Base-by-base conservation (phyloP, 2,329 filamentous ascomycete species). In the Aureobasidium sp. region DNA sequence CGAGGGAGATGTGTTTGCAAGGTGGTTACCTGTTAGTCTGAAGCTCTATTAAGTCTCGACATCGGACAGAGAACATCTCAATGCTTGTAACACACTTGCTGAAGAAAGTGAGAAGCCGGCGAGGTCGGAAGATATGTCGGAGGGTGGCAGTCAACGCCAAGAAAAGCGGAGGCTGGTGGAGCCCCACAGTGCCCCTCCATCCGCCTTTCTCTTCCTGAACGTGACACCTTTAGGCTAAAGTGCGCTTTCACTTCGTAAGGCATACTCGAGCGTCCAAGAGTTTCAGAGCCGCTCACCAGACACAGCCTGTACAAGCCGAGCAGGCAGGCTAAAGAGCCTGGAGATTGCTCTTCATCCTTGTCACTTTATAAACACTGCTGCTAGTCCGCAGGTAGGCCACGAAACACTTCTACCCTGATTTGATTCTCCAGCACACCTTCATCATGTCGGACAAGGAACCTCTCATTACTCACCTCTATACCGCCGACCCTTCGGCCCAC, bases 401-500 rank as follows among this genome's bases (percentile, higher is more conserved):
- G 8, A 39, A 41, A 10, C 44, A 27, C 25, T n/a, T 59, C 16
- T 41, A 32, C 9, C 10, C 36, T 59, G 15, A 32, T 25, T 21
- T 8, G 5, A 37, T 13, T 41, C n/a, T 37, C 34, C 16, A 59
- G 44, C 21, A 37, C 34, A 21, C 11, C 21, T 30, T 9, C 47
- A 52, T 29, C 57, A 60, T 60, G 57, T 60, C 57, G 15, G 59
- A 61, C 59, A 61, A 54, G 36, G 8, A 54, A 15, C 60, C 60
- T 13, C 60, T 91, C 64, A 86, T 91, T 69, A 86, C 80, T n/a
- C 82, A 88, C 74, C 77, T 90, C 70, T 92, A 87, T 80, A 91
- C 88, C 13, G 89, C 89, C 25, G 89, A 92, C 74, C 89, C 89
- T 16, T 91, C 88, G 7, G 89, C 89, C 13, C 88, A 91, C 74